Base-by-base conservation (phyloP, 345 rosid genomes). In the Lenwebbia sp. region DNA sequence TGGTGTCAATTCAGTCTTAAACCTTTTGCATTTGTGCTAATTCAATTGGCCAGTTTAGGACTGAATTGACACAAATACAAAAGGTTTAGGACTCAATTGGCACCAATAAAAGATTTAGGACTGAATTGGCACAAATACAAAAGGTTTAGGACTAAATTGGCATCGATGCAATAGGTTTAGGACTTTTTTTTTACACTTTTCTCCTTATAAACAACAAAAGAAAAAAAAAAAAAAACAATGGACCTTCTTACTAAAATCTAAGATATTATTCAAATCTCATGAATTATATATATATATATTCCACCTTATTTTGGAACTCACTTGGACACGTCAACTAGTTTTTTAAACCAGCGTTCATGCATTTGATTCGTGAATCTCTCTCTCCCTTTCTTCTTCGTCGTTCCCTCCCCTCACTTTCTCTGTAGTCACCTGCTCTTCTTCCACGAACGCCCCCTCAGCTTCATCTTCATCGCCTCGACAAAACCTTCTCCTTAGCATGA, bases 381-480 rank as follows among this genome's bases (percentile, higher is more conserved):
- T 40, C 49, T 41, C 76, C 75, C 75, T 62, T 62, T 62, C 75
- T 62, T 28, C 75, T 62, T 62, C 40, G 55, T 17, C 55, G 22
- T 83, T 85, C 85, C 87, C 92, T n/a, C 81, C 86, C 60, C 92
- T 86, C 85, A 92, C n/a, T 53, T 53, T 53, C 55, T 19, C 55
- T 52, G 40, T 40, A 40, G 21, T 53, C 81, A 90, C 40, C 89
- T 93, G 86, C 85, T 90, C 83, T 86, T 88, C 52, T 86, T 90
- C 65, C 89, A 90, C 17, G 89, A 84, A 83, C 85, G 87, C 33
- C n/a, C 85, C 23, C 84, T 85, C 49, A 70, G 87, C 81, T 85
- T 76, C 49, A 85, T 91, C 86, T 87, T 88, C 40, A 40, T 85
- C 0, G n/a, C 89, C 87, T 88, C 13, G 40, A 14, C 75, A 14